These are phyloP conservation scores for Fragilariopsis cylindrus DNA, from an alignment of 108 stramenopile genomes.

Conservation along the genomic window DNA sequence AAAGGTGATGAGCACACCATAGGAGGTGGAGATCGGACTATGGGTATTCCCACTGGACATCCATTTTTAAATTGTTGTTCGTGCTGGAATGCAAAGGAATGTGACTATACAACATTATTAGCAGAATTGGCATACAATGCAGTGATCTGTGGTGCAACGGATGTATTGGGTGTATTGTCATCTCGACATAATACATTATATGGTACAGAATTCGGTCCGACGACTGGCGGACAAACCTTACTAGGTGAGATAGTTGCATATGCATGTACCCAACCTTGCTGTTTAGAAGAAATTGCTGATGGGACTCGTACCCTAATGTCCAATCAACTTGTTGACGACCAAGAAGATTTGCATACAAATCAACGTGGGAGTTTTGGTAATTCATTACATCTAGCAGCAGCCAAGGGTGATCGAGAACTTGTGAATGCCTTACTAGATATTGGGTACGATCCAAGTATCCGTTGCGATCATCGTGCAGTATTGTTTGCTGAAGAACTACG, in stretches of 20 bases:
- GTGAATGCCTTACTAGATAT: not conserved
- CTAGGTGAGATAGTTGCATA: not conserved
- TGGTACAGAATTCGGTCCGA: not conserved
- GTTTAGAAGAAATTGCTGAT: not conserved
- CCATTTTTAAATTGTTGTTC: not conserved
- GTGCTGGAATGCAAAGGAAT: constrained; percentile 15
- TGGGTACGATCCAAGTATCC: not conserved
- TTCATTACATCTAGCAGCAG: not conserved
- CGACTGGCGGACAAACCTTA: not conserved
- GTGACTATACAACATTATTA: constrained; percentile 2
- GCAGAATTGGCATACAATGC: constrained; percentile 12
- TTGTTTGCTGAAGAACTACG: too few species aligned
- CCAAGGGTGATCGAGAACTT: constrained; percentile 8
- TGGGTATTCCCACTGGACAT: constrained; percentile 6
- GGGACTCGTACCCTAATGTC: constrained; percentile 1
- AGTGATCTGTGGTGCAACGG: not conserved
- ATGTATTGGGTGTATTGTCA: not conserved
- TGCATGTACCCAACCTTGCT: not conserved
- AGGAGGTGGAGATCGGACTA: not conserved
- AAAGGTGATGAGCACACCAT: not conserved
- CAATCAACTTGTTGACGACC: not conserved
- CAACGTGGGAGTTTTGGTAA: not conserved
- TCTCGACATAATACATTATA: not conserved
- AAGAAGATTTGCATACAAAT: not conserved
- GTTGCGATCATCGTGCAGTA: not conserved